These are phyloP conservation scores for Aspergillus felis DNA, from an alignment of 2,329 filamentous ascomycete genomes.

Conservation along the genomic window DNA sequence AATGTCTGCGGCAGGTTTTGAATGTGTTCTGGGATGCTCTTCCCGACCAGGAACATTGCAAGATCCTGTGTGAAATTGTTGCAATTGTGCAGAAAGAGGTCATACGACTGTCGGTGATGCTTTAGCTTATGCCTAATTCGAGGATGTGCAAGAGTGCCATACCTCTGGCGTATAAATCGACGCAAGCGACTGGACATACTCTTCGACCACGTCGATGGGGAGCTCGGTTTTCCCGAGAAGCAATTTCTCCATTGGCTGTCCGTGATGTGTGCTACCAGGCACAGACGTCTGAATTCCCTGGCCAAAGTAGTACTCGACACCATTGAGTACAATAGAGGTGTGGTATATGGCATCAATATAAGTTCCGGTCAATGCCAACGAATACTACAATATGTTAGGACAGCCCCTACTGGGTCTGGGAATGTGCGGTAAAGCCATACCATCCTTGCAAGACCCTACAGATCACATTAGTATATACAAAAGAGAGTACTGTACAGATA, in stretches of 20 bases:
- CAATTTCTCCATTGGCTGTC: slow-evolving; percentile 72
- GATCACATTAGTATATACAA: slow-evolving; percentile 15
- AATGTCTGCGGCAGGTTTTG: slow-evolving; percentile 79
- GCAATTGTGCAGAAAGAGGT: slow-evolving; percentile 87
- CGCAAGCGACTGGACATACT: slow-evolving; percentile 81
- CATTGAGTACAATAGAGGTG: slow-evolving; percentile 79
- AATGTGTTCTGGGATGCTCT: slow-evolving; percentile 84
- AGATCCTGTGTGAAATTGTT: slow-evolving; percentile 97
- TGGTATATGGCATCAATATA: slow-evolving; percentile 93
- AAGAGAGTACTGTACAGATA: neutral
- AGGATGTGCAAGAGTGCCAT: slow-evolving; percentile 4
- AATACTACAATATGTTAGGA: slow-evolving; percentile 44
- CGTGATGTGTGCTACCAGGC: slow-evolving; percentile 83
- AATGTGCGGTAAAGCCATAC: slow-evolving; percentile 27
- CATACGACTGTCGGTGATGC: slow-evolving; percentile 62
- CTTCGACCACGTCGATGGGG: slow-evolving; percentile 74
- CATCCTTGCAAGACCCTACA: slow-evolving; percentile 53
- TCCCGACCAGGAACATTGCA: slow-evolving; percentile 81
- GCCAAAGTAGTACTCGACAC: slow-evolving; percentile 89
- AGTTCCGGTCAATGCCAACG: slow-evolving; percentile 56
- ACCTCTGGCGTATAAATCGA: slow-evolving; percentile 78
- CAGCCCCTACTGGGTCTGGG: neutral
- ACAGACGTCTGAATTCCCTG: slow-evolving; percentile 76
- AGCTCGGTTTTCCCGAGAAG: slow-evolving; percentile 72
- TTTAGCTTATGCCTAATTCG: neutral